Base-by-base conservation (phyloP, 164 flowering plant species). In the Euptelea pleiosperma region DNA sequence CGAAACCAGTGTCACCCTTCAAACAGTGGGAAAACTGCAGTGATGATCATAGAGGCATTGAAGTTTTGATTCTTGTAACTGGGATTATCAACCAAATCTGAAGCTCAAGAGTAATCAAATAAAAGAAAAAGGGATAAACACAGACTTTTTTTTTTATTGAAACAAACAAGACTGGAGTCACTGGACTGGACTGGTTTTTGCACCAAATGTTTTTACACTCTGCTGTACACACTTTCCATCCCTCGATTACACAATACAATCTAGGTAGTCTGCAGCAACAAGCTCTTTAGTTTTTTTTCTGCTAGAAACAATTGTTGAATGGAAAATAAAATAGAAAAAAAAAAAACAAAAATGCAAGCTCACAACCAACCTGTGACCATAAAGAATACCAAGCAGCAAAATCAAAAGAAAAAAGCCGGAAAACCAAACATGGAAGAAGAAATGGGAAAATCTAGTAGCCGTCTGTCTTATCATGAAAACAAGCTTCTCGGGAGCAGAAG, bases 401-500 rank as follows among this genome's bases (percentile, higher is more conserved):
- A 61, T 4, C 37, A 41, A 39, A 31, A 22, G 41, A 36, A 41
- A 49, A 71, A 60, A 60, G 25, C 57, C 61, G 42, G 69, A 64
- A 45, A 55, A 31, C 65, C 79, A 66, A 79, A 58, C 66, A 60
- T 16, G 52, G 45, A 52, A 65, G 52, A 62, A 42, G 60, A 64
- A 70, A 51, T 48, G 55, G 29, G 51, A 59, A 61, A 67, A 64
- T 58, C 63, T 33, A 24, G 48, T 48, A 44, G 57, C 41, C 46
- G 58, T 61, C 37, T 3, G 35, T 45, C 37, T 64, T 63, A 64
- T 47, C 30, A 42, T 54, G 39, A 55, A 57, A 64, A 68, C 58
- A 56, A 68, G 74, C 71, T 75, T 73, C 84, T 70, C 55, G 79
- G 86, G 91, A 79, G 82, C 89, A 79, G 84, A 82, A 79, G 78